A percentile compares a stretch with the other conserved stretches of the same genome.
Evolutionary conservation across 306 rosid genomes (phyloP).

Genomic region (Cicer pinnatifidum): DNA sequence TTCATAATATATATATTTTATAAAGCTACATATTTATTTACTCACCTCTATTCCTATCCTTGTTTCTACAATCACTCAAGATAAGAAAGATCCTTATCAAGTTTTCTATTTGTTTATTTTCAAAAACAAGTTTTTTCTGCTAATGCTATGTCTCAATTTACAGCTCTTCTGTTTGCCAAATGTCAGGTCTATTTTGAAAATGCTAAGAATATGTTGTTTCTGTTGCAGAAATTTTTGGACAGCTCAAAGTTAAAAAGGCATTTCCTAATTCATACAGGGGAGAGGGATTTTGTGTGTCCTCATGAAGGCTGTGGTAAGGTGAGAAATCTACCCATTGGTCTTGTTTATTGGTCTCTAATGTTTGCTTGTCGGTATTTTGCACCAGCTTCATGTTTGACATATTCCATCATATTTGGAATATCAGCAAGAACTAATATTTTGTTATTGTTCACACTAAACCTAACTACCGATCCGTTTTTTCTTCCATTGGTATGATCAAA

Average conservation of each 20-base stretch:
- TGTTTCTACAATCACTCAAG: not conserved
- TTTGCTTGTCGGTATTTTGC: constrained; percentile 28
- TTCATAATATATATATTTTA: not conserved
- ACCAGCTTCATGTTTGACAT: constrained; percentile 24
- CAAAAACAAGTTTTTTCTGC: not conserved
- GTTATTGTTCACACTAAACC: constrained; percentile 15
- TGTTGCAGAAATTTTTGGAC: constrained; percentile 94
- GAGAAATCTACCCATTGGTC: constrained; percentile 49
- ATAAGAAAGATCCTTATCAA: constrained; percentile 5
- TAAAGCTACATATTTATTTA: not conserved
- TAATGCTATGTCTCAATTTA: constrained; percentile 18
- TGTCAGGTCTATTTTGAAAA: constrained; percentile 69
- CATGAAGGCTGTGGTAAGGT: constrained; percentile 99
- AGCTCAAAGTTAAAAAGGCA: constrained; percentile 98
- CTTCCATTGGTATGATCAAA: constrained; percentile 10
- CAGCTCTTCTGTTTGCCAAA: constrained; percentile 19
- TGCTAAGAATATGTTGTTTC: constrained; percentile 49
- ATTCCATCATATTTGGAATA: constrained; percentile 1
- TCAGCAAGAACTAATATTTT: constrained; percentile 13
- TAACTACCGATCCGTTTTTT: not conserved
- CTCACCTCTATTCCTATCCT: not conserved
- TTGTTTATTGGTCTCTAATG: constrained; percentile 35
- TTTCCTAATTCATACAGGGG: constrained; percentile 93
- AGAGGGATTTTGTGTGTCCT: constrained; percentile 89
- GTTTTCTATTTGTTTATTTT: not conserved